Evolutionary conservation across 345 rosid species (phyloP), one percentile per base, ranked within the genome.

Genomic region (Limnanthes douglasii): DNA sequence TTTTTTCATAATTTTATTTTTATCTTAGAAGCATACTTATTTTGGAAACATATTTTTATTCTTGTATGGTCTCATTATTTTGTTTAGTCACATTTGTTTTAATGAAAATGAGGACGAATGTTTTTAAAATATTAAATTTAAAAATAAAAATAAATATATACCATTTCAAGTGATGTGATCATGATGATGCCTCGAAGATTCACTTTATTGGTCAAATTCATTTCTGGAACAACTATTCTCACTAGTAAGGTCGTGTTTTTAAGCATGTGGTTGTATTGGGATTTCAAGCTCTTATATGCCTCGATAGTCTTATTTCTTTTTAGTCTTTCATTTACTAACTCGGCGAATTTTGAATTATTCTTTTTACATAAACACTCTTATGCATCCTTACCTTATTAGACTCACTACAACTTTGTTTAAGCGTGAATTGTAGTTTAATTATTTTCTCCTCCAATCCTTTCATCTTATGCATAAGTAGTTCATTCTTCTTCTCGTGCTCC

Each of bases 261-360:
- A 19, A 57, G 41, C 36, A 90, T 78, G 47, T 21, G 84, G 14
- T 29, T 65, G 59, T 83, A 58, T 31, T 83, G 86, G 31, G 86
- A 77, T 57, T 65, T 79, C 27, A 77, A 44, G 44, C 56, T 74
- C 31, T 79, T 79, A 74, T 64, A 79, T 14, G 48, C 31, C 46
- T 43, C 66, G 37, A 42, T 0, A 9, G 55, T 6, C 22, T 68
- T 59, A 20, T 40, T 55, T 33, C 5, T 53, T 48, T 59, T 83
- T 54, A 54, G 64, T 66, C 33, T 64, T 68, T 63, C 76, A 13
- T 39, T 26, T 36, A 46, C 37, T 36, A 83, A 51, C 31, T 66
- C 70, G 11, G 61, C 26, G 31, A 61, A 39, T 43, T 53, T 77
- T 29, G 38, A 51, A 19, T 72, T 48, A 46, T 56, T 51, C 59